Conservation (phyloP, 2,329 filamentous ascomycete species). For the Microcyclospora tardicrescens region DNA sequence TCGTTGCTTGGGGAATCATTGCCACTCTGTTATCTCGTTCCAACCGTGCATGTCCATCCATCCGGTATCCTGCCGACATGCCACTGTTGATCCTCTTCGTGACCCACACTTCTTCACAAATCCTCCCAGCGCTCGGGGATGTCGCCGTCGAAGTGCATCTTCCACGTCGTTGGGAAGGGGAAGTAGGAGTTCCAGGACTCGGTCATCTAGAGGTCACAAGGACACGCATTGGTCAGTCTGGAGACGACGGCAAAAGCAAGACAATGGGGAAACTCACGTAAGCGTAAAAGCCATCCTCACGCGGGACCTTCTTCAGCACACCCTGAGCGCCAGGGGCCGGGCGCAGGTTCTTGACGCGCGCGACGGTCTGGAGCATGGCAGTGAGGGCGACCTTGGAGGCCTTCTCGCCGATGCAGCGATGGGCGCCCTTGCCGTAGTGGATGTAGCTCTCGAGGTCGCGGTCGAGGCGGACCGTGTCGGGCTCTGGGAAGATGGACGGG, state of each 20-base stretch:
- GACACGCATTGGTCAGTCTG: too few species aligned
- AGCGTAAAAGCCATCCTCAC: background rate
- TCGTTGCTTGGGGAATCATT: too few species aligned
- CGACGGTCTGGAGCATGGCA: slow-evolving; percentile 55
- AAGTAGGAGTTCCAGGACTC: slow-evolving; percentile 42
- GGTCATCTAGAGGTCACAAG: background rate
- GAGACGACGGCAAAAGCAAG: too few species aligned
- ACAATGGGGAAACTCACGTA: background rate
- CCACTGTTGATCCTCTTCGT: too few species aligned
- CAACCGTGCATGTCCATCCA: too few species aligned
- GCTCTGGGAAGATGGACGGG: too few species aligned
- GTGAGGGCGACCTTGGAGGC: slow-evolving; percentile 49
- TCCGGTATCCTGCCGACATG: too few species aligned
- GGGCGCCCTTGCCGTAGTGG: too few species aligned
- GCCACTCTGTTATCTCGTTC: too few species aligned
- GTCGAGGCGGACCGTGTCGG: too few species aligned
- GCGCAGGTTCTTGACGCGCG: slow-evolving; percentile 46
- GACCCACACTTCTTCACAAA: too few species aligned
- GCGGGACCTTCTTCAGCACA: slow-evolving; percentile 48
- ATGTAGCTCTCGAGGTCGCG: too few species aligned
- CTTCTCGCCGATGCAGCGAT: slow-evolving; percentile 46
- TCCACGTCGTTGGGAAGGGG: slow-evolving; percentile 33
- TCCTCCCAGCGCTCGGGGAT: background rate
- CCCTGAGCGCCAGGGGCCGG: slow-evolving; percentile 52
- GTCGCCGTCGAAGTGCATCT: slow-evolving; percentile 10